A percentile compares a stretch with the other conserved stretches of the same genome.
These are phyloP conservation scores for Geotrichum klebahnii DNA, from an alignment of 1,139 yeast genomes.

Conservation along the genomic window DNA sequence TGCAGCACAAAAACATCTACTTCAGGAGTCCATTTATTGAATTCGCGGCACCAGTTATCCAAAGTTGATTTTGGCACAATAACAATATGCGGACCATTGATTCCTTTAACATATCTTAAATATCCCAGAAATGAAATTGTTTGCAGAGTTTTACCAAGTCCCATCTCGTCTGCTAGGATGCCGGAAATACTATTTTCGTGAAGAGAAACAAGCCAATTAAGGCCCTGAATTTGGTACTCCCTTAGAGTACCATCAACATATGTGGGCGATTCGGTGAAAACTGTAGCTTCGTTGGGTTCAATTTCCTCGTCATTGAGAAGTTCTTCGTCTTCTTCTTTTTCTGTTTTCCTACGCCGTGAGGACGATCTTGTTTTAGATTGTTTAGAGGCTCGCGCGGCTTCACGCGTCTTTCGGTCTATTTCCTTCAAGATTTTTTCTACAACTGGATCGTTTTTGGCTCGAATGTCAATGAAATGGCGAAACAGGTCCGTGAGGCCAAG, in stretches of 20 bases:
- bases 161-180: constrained; percentile 97
- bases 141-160: constrained; percentile 74
- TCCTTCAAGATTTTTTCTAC: constrained; percentile 57
- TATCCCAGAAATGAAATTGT: constrained; percentile 64
- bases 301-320: constrained; percentile 61
- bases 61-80: constrained; percentile 93
- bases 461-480: constrained; percentile 80
- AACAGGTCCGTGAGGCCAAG: constrained; percentile 82
- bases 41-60: constrained; percentile 94
- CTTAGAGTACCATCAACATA: constrained; percentile 54
- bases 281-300: constrained; percentile 42
- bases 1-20: constrained; percentile 79
- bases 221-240: constrained; percentile 87
- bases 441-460: constrained; percentile 72
- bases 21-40: constrained; percentile 94
- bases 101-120: constrained; percentile 66
- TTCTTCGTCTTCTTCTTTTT: constrained; percentile 90
- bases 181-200: constrained; percentile 83
- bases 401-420: constrained; percentile 45
- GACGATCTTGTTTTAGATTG: constrained; percentile 28
- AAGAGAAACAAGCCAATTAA: constrained; percentile 85
- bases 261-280: constrained; percentile 76
- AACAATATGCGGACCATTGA: constrained; percentile 87
- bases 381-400: constrained; percentile 20
- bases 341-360: constrained; percentile 65